A percentile compares a stretch with the other conserved stretches of the same genome.
phyloP scores from a whole-genome alignment of 2,329 filamentous ascomycete species.

The Xylariaceae sp. region DNA sequence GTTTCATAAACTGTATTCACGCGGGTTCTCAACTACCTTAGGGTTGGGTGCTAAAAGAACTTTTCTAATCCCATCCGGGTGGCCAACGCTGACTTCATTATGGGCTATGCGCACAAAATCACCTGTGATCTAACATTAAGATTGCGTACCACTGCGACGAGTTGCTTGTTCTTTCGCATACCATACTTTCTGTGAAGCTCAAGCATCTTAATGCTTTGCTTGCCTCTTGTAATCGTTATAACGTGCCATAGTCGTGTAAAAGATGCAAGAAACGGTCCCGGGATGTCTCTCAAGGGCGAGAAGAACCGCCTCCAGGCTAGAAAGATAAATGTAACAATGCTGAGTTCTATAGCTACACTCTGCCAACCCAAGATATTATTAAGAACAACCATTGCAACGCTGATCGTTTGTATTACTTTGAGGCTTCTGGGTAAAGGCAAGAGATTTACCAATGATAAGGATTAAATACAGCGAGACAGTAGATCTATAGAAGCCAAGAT shows the following conservation, averaged over 20 bases:
- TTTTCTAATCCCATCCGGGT: constrained; percentile 47
- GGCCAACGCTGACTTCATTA: constrained; percentile 51
- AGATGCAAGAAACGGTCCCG: constrained; percentile 49
- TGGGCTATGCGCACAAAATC: constrained; percentile 50
- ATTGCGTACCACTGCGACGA: neutral
- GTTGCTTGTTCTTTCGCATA: constrained; percentile 16
- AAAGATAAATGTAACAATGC: neutral
- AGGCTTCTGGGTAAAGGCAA: too few relatives aligned
- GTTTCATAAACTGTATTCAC: constrained; percentile 6
- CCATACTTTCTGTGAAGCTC: constrained; percentile 48
- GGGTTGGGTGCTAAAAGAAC: constrained; percentile 43
- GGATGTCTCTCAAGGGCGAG: constrained; percentile 47
- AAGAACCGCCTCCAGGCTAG: constrained; percentile 38
- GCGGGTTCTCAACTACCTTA: constrained; percentile 36
- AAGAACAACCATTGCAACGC: neutral
- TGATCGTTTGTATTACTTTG: too few relatives aligned
- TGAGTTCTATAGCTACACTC: neutral
- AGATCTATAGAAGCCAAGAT: too few relatives aligned
- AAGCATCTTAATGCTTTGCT: constrained; percentile 46
- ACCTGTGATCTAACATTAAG: constrained; percentile 27
- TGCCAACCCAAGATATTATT: constrained; percentile 2
- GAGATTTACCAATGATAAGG: too few relatives aligned
- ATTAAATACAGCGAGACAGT: too few relatives aligned
- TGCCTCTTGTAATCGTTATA: constrained; percentile 44
- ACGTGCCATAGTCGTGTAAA: constrained; percentile 49